These are phyloP conservation scores for Gardenia jasminoides DNA, from an alignment of 257 asterid species.

Conservation along the genomic window DNA sequence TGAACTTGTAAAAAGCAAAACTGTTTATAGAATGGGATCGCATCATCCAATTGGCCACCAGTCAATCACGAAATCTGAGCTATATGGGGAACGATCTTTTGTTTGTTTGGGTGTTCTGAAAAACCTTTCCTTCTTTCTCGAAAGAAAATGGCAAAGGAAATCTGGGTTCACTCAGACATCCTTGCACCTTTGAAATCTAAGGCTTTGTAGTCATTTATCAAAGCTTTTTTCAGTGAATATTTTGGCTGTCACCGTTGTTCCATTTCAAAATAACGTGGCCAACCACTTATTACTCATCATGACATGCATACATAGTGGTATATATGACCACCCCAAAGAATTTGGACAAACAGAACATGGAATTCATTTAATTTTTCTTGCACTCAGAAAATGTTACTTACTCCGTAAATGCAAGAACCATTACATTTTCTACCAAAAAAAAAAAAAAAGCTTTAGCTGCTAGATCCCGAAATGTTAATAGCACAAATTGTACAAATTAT, in stretches of 20 bases:
- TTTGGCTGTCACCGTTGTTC: conserved; percentile 13
- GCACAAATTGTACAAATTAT: too few species aligned
- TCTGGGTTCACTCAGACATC: conserved; percentile 17
- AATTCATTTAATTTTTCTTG: background rate
- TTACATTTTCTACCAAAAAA: background rate
- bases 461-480: background rate
- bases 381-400: background rate
- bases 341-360: background rate
- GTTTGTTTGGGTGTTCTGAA: conserved; percentile 18
- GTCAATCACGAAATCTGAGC: conserved; percentile 24
- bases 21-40: conserved; percentile 13
- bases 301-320: background rate
- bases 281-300: conserved; percentile 18
- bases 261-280: conserved; percentile 11
- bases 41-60: conserved; percentile 18
- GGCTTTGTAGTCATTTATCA: conserved; percentile 8
- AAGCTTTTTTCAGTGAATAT: conserved; percentile 12
- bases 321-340: background rate
- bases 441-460: background rate
- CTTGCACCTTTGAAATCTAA: background rate
- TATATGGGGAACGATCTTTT: conserved; percentile 26
- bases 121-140: conserved; percentile 9
- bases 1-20: background rate
- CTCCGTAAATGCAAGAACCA: background rate
- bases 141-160: conserved; percentile 12